A percentile compares a stretch with the other conserved stretches of the same genome.
phyloP scores from a whole-genome alignment of 768 basidiomycete genomes.

The Infundibulicybe gibba region DNA sequence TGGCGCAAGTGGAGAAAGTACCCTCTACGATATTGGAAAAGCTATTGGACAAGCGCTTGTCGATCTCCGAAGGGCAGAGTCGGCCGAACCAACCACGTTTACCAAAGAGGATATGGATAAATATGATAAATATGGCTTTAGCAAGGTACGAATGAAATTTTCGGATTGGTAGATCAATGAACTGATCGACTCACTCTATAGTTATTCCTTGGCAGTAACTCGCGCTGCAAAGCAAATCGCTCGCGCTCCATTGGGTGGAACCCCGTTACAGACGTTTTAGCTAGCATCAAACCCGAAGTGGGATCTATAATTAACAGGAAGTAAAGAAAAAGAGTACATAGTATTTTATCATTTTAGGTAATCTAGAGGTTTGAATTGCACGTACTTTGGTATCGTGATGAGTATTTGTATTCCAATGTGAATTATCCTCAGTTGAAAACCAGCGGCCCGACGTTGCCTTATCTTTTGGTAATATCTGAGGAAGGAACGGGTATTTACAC shows the following conservation, averaged over 20 bases:
- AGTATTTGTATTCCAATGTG: no score
- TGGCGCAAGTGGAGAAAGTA: constrained; percentile 47
- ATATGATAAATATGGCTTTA: no score
- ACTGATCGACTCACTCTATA: constrained; percentile 7
- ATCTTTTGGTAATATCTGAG: no score
- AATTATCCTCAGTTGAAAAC: no score
- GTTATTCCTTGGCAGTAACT: constrained; percentile 32
- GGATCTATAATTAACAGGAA: constrained; percentile 8
- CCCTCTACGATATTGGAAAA: constrained; percentile 34
- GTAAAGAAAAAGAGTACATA: no score
- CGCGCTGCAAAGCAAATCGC: constrained; percentile 31
- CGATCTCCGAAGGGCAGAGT: constrained; percentile 30
- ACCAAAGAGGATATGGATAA: constrained; percentile 40
- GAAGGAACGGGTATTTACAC: no score
- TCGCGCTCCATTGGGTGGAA: constrained; percentile 42
- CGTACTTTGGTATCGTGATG: no score
- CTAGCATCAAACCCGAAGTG: constrained; percentile 36
- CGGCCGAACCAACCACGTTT: constrained; percentile 41
- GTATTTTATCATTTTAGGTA: no score
- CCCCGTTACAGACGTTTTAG: constrained; percentile 36
- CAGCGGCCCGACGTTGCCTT: no score
- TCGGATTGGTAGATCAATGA: neutral
- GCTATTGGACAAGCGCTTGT: constrained; percentile 35
- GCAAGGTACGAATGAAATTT: constrained; percentile 12
- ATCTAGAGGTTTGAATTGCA: no score